phyloP scores from a whole-genome alignment of 331 rosid genomes.

The Ulmus americana region DNA sequence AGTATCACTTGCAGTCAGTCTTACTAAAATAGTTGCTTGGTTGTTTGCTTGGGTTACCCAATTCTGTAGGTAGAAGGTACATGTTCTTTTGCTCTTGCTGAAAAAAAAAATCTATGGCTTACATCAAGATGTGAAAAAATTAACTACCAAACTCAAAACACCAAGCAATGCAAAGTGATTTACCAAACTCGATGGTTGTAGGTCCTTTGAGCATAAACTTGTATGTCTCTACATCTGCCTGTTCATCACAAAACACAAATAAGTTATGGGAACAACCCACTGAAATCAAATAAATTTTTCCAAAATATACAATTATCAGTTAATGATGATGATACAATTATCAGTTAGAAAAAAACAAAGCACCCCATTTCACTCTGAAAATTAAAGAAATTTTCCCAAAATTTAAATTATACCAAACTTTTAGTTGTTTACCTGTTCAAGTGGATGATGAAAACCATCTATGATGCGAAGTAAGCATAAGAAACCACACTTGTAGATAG shows the following conservation, averaged over 20 bases:
- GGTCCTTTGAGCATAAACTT: conserved; percentile 89
- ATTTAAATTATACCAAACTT: too few relatives aligned
- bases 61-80: conserved; percentile 68
- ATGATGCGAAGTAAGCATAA: too few relatives aligned
- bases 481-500: too few relatives aligned
- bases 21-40: conserved; percentile 81
- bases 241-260: conserved; percentile 16
- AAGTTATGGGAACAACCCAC: neutral
- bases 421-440: too few relatives aligned
- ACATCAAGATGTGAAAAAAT: conserved; percentile 17
- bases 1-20: conserved; percentile 80
- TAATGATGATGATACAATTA: too few relatives aligned
- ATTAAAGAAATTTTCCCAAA: too few relatives aligned
- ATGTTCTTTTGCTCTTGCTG: conserved; percentile 66
- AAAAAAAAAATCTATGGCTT: conserved; percentile 5
- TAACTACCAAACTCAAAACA: neutral
- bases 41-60: conserved; percentile 74
- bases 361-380: too few relatives aligned
- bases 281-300: neutral
- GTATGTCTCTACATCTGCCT: conserved; percentile 87
- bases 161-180: conserved; percentile 9
- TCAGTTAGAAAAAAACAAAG: too few relatives aligned
- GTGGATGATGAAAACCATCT: too few relatives aligned
- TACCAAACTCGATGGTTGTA: conserved; percentile 60
- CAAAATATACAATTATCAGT: too few relatives aligned